These are phyloP conservation scores for Xylariaceae sp. DNA, from an alignment of 2,329 filamentous ascomycete genomes.

Conservation along the genomic window DNA sequence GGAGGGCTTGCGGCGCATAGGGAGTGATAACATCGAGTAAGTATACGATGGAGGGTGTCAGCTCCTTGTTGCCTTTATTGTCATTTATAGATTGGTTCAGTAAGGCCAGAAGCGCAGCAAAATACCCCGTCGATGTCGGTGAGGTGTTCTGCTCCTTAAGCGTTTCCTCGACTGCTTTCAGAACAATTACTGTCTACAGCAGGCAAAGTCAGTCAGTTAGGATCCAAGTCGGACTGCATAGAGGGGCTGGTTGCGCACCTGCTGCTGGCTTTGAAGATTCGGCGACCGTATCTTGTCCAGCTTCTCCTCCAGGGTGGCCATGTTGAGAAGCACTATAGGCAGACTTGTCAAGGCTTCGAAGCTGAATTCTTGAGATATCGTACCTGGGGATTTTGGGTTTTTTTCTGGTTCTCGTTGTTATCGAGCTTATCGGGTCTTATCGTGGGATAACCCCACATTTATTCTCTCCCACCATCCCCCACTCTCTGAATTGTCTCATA, in stretches of 20 bases:
- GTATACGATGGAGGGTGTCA: conserved; percentile 88
- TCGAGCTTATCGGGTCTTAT: conserved; percentile 40
- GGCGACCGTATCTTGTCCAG: conserved; percentile 97
- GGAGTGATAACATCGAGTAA: conserved; percentile 92
- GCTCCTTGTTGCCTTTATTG: conserved; percentile 78
- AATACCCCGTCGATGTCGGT: conserved; percentile 88
- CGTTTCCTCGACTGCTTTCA: conserved; percentile 91
- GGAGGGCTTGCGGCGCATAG: conserved; percentile 81
- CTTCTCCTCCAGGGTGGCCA: conserved; percentile 78
- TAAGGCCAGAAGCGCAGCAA: conserved; percentile 90
- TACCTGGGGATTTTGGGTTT: conserved; percentile 24
- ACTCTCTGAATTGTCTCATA: too few relatives aligned
- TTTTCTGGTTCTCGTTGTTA: conserved; percentile 39
- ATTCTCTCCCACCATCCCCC: conserved; percentile 26
- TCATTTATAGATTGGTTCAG: conserved; percentile 76
- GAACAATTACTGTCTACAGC: conserved; percentile 78
- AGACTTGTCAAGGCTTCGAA: conserved; percentile 22
- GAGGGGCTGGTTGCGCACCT: conserved; percentile 61
- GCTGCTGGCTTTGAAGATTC: conserved; percentile 93
- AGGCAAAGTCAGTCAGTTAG: conserved; percentile 21
- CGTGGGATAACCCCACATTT: conserved; percentile 38
- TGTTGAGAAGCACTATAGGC: conserved; percentile 43
- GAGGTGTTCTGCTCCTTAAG: conserved; percentile 86
- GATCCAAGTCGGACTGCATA: conserved; percentile 13
- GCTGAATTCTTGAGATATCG: conserved; percentile 17